Evolutionary conservation across 257 asterid species (phyloP).

Genomic region (Schizonepeta tenuifolia): DNA sequence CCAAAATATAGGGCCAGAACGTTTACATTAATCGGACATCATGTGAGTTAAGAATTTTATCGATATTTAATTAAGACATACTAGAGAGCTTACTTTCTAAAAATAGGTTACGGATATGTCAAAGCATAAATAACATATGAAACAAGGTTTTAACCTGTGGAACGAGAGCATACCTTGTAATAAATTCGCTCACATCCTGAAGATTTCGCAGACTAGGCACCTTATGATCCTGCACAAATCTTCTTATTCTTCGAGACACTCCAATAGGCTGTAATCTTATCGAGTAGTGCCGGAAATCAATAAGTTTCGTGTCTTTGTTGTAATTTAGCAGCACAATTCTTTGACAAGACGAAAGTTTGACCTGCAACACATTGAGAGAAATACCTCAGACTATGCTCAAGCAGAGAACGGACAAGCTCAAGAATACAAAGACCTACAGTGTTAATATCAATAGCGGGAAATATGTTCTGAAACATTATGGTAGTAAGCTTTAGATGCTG

Average conservation of each 20-base stretch:
- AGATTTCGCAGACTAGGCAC: conserved; percentile 86
- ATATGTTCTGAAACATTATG: conserved; percentile 87
- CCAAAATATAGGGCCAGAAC: background rate
- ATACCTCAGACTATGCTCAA: conserved; percentile 29
- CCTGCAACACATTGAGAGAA: conserved; percentile 51
- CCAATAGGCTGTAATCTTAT: conserved; percentile 93
- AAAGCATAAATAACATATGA: background rate
- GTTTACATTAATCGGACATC: background rate
- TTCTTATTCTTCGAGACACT: conserved; percentile 82
- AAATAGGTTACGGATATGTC: background rate
- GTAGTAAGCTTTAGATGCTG: conserved; percentile 92
- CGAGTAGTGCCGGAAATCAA: conserved; percentile 92
- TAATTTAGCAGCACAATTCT: conserved; percentile 92
- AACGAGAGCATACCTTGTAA: conserved; percentile 66
- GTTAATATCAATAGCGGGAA: conserved; percentile 91
- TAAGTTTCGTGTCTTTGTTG: conserved; percentile 80
- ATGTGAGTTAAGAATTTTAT: background rate
- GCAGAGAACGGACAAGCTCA: conserved; percentile 10
- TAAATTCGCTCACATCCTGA: conserved; percentile 88
- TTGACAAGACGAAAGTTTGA: conserved; percentile 91
- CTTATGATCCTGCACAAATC: conserved; percentile 89
- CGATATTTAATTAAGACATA: background rate
- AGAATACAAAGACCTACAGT: conserved; percentile 58
- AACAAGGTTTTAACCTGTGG: background rate
- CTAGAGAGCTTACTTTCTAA: background rate